These are phyloP conservation scores for Arabidopsis thaliana DNA, from an alignment of 345 rosid species.

Conservation along the genomic window DNA sequence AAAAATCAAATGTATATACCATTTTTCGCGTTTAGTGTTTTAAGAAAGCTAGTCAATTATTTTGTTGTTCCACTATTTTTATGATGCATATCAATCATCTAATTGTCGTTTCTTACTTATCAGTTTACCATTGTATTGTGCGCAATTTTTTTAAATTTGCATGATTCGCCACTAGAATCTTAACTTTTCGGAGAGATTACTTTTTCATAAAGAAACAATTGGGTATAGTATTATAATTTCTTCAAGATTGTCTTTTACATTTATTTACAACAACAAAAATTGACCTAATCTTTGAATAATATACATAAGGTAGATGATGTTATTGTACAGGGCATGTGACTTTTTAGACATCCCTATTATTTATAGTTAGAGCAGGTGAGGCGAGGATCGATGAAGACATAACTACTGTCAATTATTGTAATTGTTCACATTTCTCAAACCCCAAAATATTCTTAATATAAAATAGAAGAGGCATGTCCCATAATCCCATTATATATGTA, in stretches of 20 bases:
- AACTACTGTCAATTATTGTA: conserved; percentile 36
- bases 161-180: conserved; percentile 16
- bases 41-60: not conserved
- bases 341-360: conserved; percentile 17
- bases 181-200: conserved; percentile 10
- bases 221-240: not conserved
- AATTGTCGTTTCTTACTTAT: conserved; percentile 14
- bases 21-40: not conserved
- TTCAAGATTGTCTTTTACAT: not conserved
- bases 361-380: conserved; percentile 42
- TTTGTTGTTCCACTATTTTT: not conserved
- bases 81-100: not conserved
- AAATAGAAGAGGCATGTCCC: not conserved
- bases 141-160: not conserved
- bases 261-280: not conserved
- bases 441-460: not conserved
- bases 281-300: conserved; percentile 42
- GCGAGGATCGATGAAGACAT: conserved; percentile 40
- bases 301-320: conserved; percentile 31
- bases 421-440: conserved; percentile 29
- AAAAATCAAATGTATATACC: not conserved
- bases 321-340: conserved; percentile 39
- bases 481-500: not conserved
- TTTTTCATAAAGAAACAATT: conserved; percentile 1
- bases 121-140: conserved; percentile 9